These are phyloP conservation scores for Fraxinus americana DNA, from an alignment of 257 asterid species.

Conservation along the genomic window DNA sequence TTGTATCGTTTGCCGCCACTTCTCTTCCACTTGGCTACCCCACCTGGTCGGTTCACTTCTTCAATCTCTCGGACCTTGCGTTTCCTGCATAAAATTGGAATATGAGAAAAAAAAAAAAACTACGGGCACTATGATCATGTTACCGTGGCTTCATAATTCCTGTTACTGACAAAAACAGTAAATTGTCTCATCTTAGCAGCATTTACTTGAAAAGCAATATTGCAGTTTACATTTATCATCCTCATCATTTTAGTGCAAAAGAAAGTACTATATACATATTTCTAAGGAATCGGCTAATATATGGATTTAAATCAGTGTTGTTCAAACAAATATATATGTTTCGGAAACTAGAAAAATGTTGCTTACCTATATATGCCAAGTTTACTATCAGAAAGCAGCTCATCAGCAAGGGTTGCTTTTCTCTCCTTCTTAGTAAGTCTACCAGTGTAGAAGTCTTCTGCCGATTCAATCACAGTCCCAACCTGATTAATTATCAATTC, in stretches of 20 bases:
- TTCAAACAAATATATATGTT: background rate
- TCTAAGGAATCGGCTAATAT: background rate
- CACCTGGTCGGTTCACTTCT: constrained; percentile 66
- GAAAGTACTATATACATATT: background rate
- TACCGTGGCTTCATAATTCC: constrained; percentile 6
- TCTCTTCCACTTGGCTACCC: constrained; percentile 81
- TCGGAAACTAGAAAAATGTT: background rate
- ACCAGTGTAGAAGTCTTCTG: constrained; percentile 67
- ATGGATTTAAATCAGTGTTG: no score
- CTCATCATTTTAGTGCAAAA: background rate
- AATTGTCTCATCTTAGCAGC: background rate
- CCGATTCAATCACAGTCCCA: constrained; percentile 84
- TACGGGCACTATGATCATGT: background rate
- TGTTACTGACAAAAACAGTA: constrained; percentile 1
- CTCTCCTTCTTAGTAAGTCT: constrained; percentile 95
- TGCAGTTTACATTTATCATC: background rate
- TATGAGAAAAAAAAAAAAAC: background rate
- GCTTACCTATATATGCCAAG: constrained; percentile 61
- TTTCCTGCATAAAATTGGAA: constrained; percentile 52
- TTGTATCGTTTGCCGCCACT: constrained; percentile 39
- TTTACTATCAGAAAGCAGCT: constrained; percentile 65
- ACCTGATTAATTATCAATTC: constrained; percentile 48
- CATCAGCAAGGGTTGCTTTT: constrained; percentile 81
- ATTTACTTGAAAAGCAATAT: background rate
- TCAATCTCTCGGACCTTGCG: constrained; percentile 92